Evolutionary conservation across 345 rosid species (phyloP), one percentile per base, ranked within the genome.

Genomic region (Populus pruinosa): DNA sequence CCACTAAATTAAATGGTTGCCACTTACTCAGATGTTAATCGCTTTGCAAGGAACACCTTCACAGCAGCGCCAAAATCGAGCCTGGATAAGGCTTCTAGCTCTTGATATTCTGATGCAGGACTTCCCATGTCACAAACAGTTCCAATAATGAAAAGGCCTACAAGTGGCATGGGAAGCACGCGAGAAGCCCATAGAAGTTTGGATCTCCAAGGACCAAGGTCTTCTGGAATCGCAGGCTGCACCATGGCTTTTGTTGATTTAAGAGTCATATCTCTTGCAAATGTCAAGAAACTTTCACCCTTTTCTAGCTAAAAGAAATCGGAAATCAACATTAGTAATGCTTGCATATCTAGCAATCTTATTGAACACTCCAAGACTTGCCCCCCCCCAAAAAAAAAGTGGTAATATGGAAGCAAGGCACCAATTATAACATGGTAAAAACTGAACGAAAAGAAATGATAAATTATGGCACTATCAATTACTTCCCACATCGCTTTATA

Each of bases 161-260:
- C 88, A 64, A 96, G 99, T 71, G 99, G 99, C 99, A 93, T 96
- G 5, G 99, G 97, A 41, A 96, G 91, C 25, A 89, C 97, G 62
- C 97, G 87, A 35, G 99, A 93, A 55, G 94, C 93, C 99, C 98
- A 96, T 10, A 92, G 86, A 83, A 96, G 98, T 82, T 91, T 93
- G 18, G 97, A 96, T 83, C 89, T 89, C 98, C 90, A 92, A 65
- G 96, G 90, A 81, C 84, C 94, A 70, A 85, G 96, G 84, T 87
- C 90, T 77, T 91, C 88, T 5, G 93, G 93, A 66, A 78, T 76
- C 49, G 87, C 71, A 17, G 91, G 83, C 38, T 91, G 90, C 77
- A 93, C 76, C 56, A 95, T 85, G 67, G 97, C 97, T 88, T 93
- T 92, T 1, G 97, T 90, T 56, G 99, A 92, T 86, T 75, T 90